These are phyloP conservation scores for Cucurbita ficifolia DNA, from an alignment of 306 rosid species.

Conservation along the genomic window DNA sequence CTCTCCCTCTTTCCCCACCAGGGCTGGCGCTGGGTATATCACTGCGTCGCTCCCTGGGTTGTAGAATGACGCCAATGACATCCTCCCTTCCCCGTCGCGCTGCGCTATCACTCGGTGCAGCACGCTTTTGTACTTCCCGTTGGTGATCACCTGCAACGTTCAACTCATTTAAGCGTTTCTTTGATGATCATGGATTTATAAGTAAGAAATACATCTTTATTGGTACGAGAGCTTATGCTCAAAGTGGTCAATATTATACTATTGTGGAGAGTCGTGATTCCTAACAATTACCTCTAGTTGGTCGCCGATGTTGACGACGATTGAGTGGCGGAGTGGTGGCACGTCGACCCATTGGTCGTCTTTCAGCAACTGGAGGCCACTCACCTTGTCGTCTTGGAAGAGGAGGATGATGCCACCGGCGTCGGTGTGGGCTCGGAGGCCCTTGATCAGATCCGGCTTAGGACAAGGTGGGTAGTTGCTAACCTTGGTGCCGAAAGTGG, in stretches of 20 bases:
- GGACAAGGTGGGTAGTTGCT: constrained; percentile 90
- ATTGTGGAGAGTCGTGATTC: no score
- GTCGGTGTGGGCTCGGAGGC: constrained; percentile 87
- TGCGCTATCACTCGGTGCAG: constrained; percentile 79
- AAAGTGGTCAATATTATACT: no score
- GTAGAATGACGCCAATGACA: constrained; percentile 88
- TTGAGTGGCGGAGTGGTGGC: constrained; percentile 82
- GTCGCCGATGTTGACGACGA: constrained; percentile 77
- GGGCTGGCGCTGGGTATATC: constrained; percentile 57
- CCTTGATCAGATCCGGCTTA: constrained; percentile 68
- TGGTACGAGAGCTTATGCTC: no score
- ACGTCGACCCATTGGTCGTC: constrained; percentile 75
- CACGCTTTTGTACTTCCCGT: constrained; percentile 82
- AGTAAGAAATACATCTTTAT: no score
- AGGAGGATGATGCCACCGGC: constrained; percentile 85
- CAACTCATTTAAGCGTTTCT: no score
- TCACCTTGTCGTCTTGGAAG: constrained; percentile 80
- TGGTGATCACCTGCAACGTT: constrained; percentile 16
- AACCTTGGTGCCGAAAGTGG: constrained; percentile 81
- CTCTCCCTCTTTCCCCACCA: constrained; percentile 49
- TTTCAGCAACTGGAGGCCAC: constrained; percentile 78
- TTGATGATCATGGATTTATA: no score
- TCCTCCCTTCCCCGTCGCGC: constrained; percentile 51
- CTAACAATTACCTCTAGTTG: constrained; percentile 46
- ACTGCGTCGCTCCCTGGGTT: constrained; percentile 80